Evolutionary conservation across 2,329 filamentous ascomycete species (phyloP).

Genomic region (Pyricularia grisea): DNA sequence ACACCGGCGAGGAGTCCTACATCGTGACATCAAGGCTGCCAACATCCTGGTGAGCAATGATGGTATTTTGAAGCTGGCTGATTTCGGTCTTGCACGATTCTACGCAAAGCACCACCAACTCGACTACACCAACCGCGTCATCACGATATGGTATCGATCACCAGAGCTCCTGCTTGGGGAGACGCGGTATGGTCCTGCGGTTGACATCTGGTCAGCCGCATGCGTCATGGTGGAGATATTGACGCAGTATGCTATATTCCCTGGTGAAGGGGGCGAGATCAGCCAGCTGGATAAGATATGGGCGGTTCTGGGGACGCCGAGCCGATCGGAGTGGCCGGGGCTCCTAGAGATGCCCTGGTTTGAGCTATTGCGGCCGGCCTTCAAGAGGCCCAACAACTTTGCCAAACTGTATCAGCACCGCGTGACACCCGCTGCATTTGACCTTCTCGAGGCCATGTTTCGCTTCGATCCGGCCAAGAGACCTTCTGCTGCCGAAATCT

Average conservation of each 20-base stretch:
- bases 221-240: constrained; percentile 98
- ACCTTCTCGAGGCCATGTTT: constrained; percentile 78
- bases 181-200: constrained; percentile 80
- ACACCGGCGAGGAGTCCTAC: constrained; percentile 84
- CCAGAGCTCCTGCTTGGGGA: constrained; percentile 86
- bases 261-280: constrained; percentile 90
- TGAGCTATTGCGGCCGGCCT: constrained; percentile 73
- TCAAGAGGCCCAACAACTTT: constrained; percentile 66
- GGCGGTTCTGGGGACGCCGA: constrained; percentile 81
- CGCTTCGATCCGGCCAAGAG: constrained; percentile 77
- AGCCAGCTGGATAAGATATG: constrained; percentile 98
- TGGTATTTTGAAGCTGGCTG: constrained; percentile 83
- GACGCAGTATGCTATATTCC: constrained; percentile 85
- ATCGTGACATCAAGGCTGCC: constrained; percentile 96
- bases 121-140: constrained; percentile 96
- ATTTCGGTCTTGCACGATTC: constrained; percentile 93
- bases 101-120: constrained; percentile 86
- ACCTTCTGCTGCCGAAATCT: constrained; percentile 73
- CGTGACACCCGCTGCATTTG: constrained; percentile 71
- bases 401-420: constrained; percentile 72
- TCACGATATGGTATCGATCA: constrained; percentile 96
- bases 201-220: constrained; percentile 94
- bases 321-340: constrained; percentile 73
- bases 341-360: constrained; percentile 97
- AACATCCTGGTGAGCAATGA: constrained; percentile 92